These are phyloP conservation scores for Ephemerocybe angulata DNA, from an alignment of 768 basidiomycete genomes.

Conservation along the genomic window DNA sequence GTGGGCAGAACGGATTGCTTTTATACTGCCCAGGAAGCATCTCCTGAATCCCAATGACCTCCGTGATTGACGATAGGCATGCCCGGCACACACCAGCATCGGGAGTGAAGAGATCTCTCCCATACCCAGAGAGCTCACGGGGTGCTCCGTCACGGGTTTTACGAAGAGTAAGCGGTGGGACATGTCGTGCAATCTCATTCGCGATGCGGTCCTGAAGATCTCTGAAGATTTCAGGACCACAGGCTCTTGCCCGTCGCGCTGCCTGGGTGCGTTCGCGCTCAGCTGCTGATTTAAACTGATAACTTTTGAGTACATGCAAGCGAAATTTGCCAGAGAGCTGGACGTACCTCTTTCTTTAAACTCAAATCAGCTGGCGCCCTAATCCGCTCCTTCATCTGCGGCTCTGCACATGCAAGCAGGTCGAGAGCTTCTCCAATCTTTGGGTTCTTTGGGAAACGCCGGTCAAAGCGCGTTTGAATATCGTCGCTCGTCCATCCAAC, in stretches of 20 bases:
- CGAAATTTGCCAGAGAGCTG: background rate
- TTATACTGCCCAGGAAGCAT: background rate
- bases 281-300: background rate
- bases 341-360: background rate
- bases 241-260: background rate
- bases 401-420: background rate
- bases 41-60: background rate
- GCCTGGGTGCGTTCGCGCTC: background rate
- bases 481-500: background rate
- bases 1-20: background rate
- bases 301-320: background rate
- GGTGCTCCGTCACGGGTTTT: background rate
- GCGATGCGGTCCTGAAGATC: background rate
- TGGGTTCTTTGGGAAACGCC: background rate
- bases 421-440: background rate
- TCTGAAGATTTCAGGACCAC: background rate
- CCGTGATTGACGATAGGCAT: background rate
- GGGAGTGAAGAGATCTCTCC: background rate
- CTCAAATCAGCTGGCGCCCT: background rate
- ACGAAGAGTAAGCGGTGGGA: background rate
- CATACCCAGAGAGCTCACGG: background rate
- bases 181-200: background rate
- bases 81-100: background rate
- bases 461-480: background rate
- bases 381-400: no score